phyloP scores from a whole-genome alignment of 495 filamentous ascomycete genomes.

The Neohortaea acidophila region DNA sequence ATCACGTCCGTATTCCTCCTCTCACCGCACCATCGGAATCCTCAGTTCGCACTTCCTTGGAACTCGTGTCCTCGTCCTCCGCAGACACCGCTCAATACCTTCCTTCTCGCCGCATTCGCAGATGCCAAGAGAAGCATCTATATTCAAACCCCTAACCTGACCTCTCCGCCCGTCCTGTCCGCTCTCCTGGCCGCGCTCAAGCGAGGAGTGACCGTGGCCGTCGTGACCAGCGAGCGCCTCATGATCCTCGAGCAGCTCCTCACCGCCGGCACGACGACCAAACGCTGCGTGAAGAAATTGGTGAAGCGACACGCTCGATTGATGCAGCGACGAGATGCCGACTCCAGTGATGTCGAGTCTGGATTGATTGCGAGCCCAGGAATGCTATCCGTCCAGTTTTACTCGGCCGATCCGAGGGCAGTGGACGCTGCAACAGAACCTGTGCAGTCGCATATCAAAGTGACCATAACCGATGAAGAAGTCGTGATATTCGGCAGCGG shows the following conservation, averaged over 20 bases:
- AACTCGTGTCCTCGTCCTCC: constrained; percentile 33
- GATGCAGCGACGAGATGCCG: neutral
- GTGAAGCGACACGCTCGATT: constrained; percentile 2
- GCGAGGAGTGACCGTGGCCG: constrained; percentile 44
- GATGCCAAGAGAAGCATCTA: constrained; percentile 39
- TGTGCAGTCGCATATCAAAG: constrained; percentile 55
- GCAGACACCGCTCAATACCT: constrained; percentile 50
- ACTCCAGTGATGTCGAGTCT: constrained; percentile 13
- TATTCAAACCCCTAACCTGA: constrained; percentile 60
- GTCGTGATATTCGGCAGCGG: constrained; percentile 53
- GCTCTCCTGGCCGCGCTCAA: constrained; percentile 35
- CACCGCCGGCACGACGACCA: constrained; percentile 52
- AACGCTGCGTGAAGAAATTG: constrained; percentile 39
- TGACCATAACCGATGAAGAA: constrained; percentile 45
- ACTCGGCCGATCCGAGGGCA: constrained; percentile 18
- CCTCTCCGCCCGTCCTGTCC: constrained; percentile 39
- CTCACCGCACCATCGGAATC: constrained; percentile 51
- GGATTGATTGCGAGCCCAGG: constrained; percentile 3
- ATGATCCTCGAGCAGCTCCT: constrained; percentile 61
- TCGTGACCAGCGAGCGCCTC: constrained; percentile 49
- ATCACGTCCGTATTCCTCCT: constrained; percentile 42
- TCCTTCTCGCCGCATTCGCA: constrained; percentile 39
- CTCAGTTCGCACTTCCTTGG: constrained; percentile 34
- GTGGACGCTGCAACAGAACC: constrained; percentile 31
- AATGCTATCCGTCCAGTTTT: constrained; percentile 35